Percentiles rank a stretch among this genome's conserved stretches.
Evolutionary conservation across 2,329 filamentous ascomycete species (phyloP).

Genomic region (Emydomyces testavorans): DNA sequence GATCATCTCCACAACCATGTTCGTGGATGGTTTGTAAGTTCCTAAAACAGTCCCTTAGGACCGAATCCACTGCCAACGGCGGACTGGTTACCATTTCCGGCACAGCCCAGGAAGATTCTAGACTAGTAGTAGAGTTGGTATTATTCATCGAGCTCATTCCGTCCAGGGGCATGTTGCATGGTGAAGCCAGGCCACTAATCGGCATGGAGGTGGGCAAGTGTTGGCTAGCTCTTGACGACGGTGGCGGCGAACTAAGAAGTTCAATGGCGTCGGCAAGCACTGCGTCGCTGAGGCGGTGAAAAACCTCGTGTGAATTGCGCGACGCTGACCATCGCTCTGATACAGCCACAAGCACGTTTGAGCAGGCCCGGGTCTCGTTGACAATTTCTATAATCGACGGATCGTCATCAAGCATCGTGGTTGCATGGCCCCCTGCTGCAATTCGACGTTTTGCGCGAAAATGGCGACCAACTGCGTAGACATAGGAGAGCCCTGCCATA

Average conservation of each 20-base stretch:
- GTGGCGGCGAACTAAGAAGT: constrained; percentile 13
- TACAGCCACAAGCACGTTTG: constrained; percentile 37
- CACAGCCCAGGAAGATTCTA: constrained; percentile 11
- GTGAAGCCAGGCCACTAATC: background rate
- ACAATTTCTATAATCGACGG: constrained; percentile 36
- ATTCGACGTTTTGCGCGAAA: constrained; percentile 25
- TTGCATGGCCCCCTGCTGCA: constrained; percentile 5
- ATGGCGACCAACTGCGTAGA: constrained; percentile 36
- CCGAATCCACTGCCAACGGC: constrained; percentile 29
- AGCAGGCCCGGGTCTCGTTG: constrained; percentile 35
- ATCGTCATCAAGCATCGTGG: constrained; percentile 22
- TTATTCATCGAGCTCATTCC: constrained; percentile 5
- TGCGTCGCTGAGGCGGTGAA: constrained; percentile 36
- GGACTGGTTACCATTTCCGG: constrained; percentile 9
- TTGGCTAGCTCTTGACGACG: constrained; percentile 10
- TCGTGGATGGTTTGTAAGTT: constrained; percentile 21
- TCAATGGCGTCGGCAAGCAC: constrained; percentile 34
- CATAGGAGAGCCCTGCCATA: constrained; percentile 37
- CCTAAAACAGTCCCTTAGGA: constrained; percentile 32
- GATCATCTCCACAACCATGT: constrained; percentile 21
- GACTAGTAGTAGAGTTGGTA: background rate
- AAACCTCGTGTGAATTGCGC: constrained; percentile 35
- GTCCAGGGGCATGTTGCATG: constrained; percentile 10
- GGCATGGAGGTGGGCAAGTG: background rate
- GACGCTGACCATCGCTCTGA: constrained; percentile 35